Base-by-base conservation (phyloP, 148 eudicot genomes). In the Chenopodium suecicum region DNA sequence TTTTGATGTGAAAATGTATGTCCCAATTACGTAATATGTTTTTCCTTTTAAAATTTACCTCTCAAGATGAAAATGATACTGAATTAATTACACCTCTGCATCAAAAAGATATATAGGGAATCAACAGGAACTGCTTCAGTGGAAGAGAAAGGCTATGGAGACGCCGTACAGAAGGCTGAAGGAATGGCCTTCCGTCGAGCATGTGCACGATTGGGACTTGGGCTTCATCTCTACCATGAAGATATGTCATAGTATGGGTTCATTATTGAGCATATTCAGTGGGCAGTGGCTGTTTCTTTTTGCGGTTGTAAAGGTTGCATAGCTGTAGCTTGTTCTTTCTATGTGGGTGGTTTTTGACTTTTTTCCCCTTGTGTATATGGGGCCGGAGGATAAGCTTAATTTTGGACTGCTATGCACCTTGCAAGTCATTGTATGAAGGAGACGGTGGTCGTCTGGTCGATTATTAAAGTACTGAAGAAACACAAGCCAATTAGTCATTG, bases 181-280 rank as follows among this genome's bases (percentile, higher is more conserved):
- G 92, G 91, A 85, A 95, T 95, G 98, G 98, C 98, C 73, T 95
- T 95, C 86, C 97, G 98, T 48, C 84, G 98, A 82, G 98, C 98
- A 84, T 93, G 98, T 93, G 98, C 98, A 34, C 93, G 98, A 68
- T 88, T 95, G 83, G 98, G 98, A 37, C 91, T 95, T 69, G 98
- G 98, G 37, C 98, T 95, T 77, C 92, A 93, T 88, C 94, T 95
- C 58, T 95, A 93, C 85, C 98, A 95, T 72, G 97, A 91, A 82
- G 98, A 95, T 80, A 25, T 88, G 87, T 74, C 85, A n/a, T 94
- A 91, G 81, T 58, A 4, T 19, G 4, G 14, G 29, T 70, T 73
- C 74, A n/a, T 78, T 75, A 29, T 66, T 20, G 56, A 50, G 54
- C 3, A 50, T 13, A 10, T 11, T 14, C 2, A 14, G 16, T 44